Evolutionary conservation across 257 asterid genomes (phyloP).

Genomic region (Penstemon eatonii): DNA sequence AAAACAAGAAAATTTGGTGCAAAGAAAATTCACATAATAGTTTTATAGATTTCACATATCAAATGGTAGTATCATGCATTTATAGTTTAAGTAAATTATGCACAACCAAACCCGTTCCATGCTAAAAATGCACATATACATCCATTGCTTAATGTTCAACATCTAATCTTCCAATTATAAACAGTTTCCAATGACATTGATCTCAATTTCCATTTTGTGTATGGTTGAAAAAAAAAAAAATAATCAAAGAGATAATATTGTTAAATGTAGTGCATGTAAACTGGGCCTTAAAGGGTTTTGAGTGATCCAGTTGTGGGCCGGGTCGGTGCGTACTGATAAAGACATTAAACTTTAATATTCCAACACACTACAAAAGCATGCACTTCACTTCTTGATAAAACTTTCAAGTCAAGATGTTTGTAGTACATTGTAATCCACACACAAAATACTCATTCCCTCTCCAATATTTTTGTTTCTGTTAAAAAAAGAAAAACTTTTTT

Average conservation of each 20-base stretch:
- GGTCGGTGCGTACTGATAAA: conserved; percentile 40
- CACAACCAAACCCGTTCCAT: no score
- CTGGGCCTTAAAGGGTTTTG: conserved; percentile 30
- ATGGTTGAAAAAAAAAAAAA: not conserved
- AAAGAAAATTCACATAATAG: no score
- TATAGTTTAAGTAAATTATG: no score
- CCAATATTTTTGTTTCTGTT: not conserved
- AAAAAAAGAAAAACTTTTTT: not conserved
- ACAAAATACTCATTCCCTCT: not conserved
- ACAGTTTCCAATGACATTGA: not conserved
- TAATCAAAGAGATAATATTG: conserved; percentile 18
- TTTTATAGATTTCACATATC: no score
- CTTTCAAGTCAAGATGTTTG: conserved; percentile 3
- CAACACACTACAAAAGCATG: conserved; percentile 14
- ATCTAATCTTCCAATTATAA: not conserved
- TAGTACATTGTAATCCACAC: conserved; percentile 5
- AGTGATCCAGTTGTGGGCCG: conserved; percentile 34
- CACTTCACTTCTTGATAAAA: conserved; percentile 19
- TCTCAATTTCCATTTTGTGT: not conserved
- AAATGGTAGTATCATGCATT: no score
- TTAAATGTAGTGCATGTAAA: conserved; percentile 6
- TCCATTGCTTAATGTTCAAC: no score
- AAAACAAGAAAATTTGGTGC: no score
- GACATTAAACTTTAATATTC: conserved; percentile 29
- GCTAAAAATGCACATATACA: no score